Conservation (phyloP, 257 asterid species). For the Knoxia roxburghii region DNA sequence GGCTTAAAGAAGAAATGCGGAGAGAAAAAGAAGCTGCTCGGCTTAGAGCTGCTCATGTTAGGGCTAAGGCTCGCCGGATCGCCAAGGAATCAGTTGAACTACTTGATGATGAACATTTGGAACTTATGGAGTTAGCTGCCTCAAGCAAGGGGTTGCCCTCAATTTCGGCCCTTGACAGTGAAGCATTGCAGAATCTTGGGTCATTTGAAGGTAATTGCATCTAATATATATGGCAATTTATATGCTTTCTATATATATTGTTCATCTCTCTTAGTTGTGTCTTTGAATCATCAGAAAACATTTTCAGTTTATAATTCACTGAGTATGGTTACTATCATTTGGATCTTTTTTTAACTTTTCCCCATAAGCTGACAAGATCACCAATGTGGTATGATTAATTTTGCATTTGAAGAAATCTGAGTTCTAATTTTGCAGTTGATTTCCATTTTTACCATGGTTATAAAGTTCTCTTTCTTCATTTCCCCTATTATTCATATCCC, state of each 20-base stretch:
- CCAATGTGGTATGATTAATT: background rate
- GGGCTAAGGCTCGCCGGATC: conserved; percentile 79
- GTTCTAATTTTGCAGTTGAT: background rate
- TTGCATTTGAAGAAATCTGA: background rate
- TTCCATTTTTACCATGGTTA: conserved; percentile 1
- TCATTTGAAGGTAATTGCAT: conserved; percentile 45
- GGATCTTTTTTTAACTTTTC: background rate
- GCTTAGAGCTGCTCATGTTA: conserved; percentile 74
- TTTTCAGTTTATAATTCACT: background rate
- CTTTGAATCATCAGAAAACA: background rate
- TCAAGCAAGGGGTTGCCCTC: conserved; percentile 58
- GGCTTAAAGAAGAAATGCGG: conserved; percentile 75
- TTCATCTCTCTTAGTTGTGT: background rate
- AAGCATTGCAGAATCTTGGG: conserved; percentile 52
- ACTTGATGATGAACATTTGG: conserved; percentile 72
- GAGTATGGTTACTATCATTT: background rate
- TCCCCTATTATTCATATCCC: background rate
- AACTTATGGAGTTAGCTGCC: conserved; percentile 83
- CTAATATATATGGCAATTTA: conserved; percentile 13
- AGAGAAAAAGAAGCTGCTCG: conserved; percentile 84
- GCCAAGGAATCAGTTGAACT: conserved; percentile 77
- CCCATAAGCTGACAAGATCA: background rate
- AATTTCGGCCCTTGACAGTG: conserved; percentile 56
- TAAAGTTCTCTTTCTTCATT: background rate
- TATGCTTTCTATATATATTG: too few relatives aligned